Percentiles rank a stretch among this genome's conserved stretches.
phyloP scores from a whole-genome alignment of 2,329 filamentous ascomycete genomes.

The Chrysosporium queenslandicum region DNA sequence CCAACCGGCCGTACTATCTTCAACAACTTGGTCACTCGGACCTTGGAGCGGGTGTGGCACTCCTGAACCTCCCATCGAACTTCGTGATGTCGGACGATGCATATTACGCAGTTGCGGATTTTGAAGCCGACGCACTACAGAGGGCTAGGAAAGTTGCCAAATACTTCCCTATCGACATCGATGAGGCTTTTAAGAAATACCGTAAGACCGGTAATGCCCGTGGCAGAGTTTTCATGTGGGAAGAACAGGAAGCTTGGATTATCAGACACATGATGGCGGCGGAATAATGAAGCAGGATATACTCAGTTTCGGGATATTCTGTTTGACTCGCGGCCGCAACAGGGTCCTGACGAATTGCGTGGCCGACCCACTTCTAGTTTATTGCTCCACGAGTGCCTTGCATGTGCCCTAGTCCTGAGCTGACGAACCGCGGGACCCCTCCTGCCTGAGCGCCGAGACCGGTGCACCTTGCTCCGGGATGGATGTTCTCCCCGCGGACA shows the following conservation, averaged over 20 bases:
- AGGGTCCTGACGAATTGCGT: too few species aligned
- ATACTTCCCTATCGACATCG: background rate
- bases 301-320: too few species aligned
- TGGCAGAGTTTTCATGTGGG: constrained; percentile 3
- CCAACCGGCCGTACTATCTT: constrained; percentile 9
- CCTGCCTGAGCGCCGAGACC: too few species aligned
- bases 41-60: background rate
- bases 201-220: too few species aligned
- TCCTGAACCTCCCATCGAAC: background rate
- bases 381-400: too few species aligned
- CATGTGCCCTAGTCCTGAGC: too few species aligned
- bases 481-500: too few species aligned
- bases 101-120: background rate
- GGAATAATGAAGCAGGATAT: background rate
- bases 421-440: too few species aligned
- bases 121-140: constrained; percentile 1
- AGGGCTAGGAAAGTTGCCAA: background rate
- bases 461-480: too few species aligned
- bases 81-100: background rate
- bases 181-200: too few species aligned
- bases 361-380: too few species aligned
- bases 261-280: constrained; percentile 1
- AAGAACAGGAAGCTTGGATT: constrained; percentile 1
- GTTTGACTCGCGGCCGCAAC: too few species aligned
- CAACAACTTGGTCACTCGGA: constrained; percentile 5